phyloP scores from a whole-genome alignment of 1,284 basidiomycete genomes.

The Hemileia vastatrix region DNA sequence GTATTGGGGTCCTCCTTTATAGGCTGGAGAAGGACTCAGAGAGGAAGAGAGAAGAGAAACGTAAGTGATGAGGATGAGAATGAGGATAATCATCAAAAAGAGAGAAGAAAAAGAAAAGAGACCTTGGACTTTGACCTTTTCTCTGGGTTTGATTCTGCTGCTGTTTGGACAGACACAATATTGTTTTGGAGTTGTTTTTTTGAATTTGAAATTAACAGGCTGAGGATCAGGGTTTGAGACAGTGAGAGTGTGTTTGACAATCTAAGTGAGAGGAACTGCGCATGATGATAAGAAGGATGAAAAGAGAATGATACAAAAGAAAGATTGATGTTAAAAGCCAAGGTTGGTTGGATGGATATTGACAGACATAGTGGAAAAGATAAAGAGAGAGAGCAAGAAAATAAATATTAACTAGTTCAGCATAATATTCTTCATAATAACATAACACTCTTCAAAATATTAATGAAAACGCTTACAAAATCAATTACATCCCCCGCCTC shows the following conservation, averaged over 20 bases:
- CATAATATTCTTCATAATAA: no score
- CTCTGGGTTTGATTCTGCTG: constrained; percentile 85
- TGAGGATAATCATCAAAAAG: no score
- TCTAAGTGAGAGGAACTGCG: constrained; percentile 78
- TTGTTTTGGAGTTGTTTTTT: constrained; percentile 92
- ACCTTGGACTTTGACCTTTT: no score
- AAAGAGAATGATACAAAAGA: no score
- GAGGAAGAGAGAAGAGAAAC: no score
- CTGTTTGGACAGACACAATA: constrained; percentile 92
- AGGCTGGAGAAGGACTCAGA: constrained; percentile 62
- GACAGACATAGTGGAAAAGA: constrained; percentile 45
- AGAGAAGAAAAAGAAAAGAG: no score
- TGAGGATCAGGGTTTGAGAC: constrained; percentile 80
- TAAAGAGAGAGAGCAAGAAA: not conserved
- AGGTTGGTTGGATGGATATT: constrained; percentile 50
- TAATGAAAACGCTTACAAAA: no score
- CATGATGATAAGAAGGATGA: not conserved
- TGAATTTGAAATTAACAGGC: constrained; percentile 91
- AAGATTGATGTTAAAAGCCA: constrained; percentile 50
- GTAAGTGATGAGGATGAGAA: no score
- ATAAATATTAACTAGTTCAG: no score
- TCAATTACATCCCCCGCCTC: no score
- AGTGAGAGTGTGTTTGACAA: constrained; percentile 74
- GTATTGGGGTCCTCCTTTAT: constrained; percentile 88
- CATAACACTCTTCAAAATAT: no score